Conservation (phyloP, 2,329 filamentous ascomycete species). For the Nectriaceae sp. region DNA sequence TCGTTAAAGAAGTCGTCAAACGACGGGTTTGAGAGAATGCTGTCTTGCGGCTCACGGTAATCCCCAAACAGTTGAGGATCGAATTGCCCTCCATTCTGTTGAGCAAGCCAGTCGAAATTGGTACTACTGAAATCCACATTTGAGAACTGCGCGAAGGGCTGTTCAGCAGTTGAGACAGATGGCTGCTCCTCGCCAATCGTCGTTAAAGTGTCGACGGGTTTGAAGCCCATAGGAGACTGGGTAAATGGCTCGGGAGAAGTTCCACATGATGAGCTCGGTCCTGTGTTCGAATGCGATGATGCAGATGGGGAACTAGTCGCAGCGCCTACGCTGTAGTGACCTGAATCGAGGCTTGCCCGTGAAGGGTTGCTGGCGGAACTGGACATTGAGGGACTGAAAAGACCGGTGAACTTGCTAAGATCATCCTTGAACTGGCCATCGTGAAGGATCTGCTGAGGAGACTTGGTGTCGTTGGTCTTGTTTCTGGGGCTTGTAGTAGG, state of each 20-base stretch:
- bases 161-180: constrained; percentile 38
- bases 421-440: constrained; percentile 43
- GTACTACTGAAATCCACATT: constrained; percentile 47
- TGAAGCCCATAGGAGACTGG: constrained; percentile 68
- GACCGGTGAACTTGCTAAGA: constrained; percentile 55
- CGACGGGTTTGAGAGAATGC: constrained; percentile 66
- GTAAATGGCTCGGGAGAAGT: constrained; percentile 77
- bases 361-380: constrained; percentile 50
- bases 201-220: constrained; percentile 62
- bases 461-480: constrained; percentile 27
- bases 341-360: constrained; percentile 53
- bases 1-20: constrained; percentile 78
- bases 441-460: constrained; percentile 14
- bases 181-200: constrained; percentile 69
- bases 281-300: constrained; percentile 61
- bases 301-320: constrained; percentile 66
- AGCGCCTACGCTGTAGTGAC: constrained; percentile 46
- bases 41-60: constrained; percentile 88
- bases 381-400: constrained; percentile 60
- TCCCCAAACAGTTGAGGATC: constrained; percentile 90
- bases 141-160: constrained; percentile 32
- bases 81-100: constrained; percentile 83
- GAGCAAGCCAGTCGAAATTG: constrained; percentile 73
- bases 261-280: constrained; percentile 67
- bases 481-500: constrained; percentile 28